A percentile compares a stretch with the other conserved stretches of the same genome.
phyloP scores from a whole-genome alignment of 257 asterid species.

The Marsdenia floribunda region DNA sequence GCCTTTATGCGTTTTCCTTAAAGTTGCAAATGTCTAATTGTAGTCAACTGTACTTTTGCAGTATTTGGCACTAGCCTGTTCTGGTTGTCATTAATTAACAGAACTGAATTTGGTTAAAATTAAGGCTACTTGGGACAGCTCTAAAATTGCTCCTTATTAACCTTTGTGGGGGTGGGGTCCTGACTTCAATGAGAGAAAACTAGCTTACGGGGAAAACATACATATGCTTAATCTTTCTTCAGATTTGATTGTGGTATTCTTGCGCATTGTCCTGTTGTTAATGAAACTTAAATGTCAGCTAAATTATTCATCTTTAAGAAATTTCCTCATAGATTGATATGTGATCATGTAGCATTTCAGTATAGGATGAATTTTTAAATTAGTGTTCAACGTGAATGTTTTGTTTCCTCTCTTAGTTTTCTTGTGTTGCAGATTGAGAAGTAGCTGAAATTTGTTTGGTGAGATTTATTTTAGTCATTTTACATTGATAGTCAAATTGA shows the following conservation, averaged over 20 bases:
- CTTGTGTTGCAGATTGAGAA: neutral
- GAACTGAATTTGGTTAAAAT: neutral
- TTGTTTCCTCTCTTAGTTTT: neutral
- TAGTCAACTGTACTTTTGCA: neutral
- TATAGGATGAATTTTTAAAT: neutral
- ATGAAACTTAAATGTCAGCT: neutral
- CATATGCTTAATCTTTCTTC: neutral
- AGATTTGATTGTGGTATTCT: neutral
- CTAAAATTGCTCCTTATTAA: neutral
- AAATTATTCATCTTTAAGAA: neutral
- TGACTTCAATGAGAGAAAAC: neutral
- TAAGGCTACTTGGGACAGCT: neutral
- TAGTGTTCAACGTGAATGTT: neutral
- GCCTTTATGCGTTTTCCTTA: neutral
- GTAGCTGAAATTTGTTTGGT: neutral
- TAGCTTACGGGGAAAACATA: neutral
- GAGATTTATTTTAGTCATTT: neutral
- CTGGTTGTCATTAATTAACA: neutral
- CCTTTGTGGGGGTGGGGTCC: neutral
- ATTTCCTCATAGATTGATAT: neutral
- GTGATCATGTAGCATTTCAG: neutral
- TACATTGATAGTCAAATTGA: neutral
- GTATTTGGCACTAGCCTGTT: neutral
- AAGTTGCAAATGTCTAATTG: neutral
- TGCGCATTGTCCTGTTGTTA: neutral